Percentiles rank a stretch among this genome's conserved stretches.
phyloP scores from a whole-genome alignment of 2,329 filamentous ascomycete species.

The Lecanosticta acicola region DNA sequence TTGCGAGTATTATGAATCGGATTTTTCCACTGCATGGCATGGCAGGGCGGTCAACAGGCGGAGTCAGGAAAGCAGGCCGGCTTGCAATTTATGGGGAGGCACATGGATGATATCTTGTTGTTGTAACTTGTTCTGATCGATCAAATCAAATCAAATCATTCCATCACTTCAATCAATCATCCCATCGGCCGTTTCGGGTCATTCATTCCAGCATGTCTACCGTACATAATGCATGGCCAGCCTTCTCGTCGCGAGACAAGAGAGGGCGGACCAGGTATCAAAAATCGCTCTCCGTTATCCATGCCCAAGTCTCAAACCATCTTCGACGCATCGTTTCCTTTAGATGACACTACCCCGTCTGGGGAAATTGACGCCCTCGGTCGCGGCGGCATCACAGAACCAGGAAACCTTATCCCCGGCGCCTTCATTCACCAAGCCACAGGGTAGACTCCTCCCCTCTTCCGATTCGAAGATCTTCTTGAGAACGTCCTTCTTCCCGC shows the following conservation, averaged over 20 bases:
- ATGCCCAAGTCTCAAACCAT: not conserved
- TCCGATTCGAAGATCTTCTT: constrained; percentile 83
- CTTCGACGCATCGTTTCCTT: not conserved
- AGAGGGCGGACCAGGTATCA: not conserved
- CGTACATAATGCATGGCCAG: not conserved
- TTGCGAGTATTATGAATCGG: too few species aligned
- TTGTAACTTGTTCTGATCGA: too few species aligned
- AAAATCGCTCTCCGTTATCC: not conserved
- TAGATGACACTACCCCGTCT: constrained; percentile 55
- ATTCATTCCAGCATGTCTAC: too few species aligned
- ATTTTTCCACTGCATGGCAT: too few species aligned
- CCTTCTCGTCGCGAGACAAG: not conserved
- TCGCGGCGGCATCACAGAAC: constrained; percentile 85
- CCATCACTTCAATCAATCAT: too few species aligned
- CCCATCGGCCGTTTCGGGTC: too few species aligned
- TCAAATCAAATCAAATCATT: too few species aligned
- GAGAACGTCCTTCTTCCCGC: constrained; percentile 82
- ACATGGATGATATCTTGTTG: too few species aligned
- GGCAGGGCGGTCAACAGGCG: too few species aligned
- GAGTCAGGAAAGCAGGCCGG: too few species aligned
- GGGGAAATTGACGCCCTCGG: constrained; percentile 79
- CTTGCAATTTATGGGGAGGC: too few species aligned
- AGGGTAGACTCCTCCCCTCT: constrained; percentile 69
- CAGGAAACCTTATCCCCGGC: constrained; percentile 84
- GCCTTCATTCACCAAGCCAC: constrained; percentile 77